A percentile compares a stretch with the other conserved stretches of the same genome.
These are phyloP conservation scores for Tremella fuciformis DNA, from an alignment of 768 basidiomycete genomes.

Conservation along the genomic window DNA sequence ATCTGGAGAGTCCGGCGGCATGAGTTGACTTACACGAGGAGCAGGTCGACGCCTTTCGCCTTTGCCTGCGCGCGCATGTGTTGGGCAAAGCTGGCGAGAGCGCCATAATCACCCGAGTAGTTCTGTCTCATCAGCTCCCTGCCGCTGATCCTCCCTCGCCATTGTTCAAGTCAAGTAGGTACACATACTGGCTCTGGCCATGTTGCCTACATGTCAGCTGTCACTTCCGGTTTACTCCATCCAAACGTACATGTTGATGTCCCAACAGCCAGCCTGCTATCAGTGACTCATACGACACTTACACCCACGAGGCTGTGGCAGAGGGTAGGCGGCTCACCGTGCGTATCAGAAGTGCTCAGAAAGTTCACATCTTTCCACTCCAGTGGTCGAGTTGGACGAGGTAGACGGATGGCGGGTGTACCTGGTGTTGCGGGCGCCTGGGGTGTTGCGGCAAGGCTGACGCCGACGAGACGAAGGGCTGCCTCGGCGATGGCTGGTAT, in stretches of 20 bases:
- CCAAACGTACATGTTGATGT: constrained; percentile 60
- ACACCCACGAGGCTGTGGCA: background rate
- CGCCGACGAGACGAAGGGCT: too few relatives aligned
- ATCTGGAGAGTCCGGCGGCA: too few relatives aligned
- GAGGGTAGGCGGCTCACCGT: constrained; percentile 53
- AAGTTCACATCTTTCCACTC: constrained; percentile 89
- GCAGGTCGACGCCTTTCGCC: constrained; percentile 72
- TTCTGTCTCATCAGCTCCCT: constrained; percentile 29
- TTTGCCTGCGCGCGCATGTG: constrained; percentile 76
- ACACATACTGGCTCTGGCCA: constrained; percentile 51
- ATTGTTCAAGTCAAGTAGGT: background rate
- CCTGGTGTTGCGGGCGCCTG: background rate
- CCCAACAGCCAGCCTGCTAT: constrained; percentile 67
- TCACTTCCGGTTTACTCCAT: constrained; percentile 7
- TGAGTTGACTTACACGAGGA: constrained; percentile 58
- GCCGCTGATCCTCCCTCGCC: background rate
- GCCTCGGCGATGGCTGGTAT: too few relatives aligned
- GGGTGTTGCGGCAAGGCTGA: background rate
- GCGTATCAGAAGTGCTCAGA: constrained; percentile 79
- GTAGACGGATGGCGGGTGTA: constrained; percentile 11
- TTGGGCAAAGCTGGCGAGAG: constrained; percentile 77
- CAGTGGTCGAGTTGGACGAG: constrained; percentile 62
- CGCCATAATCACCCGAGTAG: constrained; percentile 65
- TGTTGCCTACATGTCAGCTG: constrained; percentile 30
- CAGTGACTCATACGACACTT: background rate